These are phyloP conservation scores for Hibiscus mutabilis DNA, from an alignment of 345 rosid genomes.

Conservation along the genomic window DNA sequence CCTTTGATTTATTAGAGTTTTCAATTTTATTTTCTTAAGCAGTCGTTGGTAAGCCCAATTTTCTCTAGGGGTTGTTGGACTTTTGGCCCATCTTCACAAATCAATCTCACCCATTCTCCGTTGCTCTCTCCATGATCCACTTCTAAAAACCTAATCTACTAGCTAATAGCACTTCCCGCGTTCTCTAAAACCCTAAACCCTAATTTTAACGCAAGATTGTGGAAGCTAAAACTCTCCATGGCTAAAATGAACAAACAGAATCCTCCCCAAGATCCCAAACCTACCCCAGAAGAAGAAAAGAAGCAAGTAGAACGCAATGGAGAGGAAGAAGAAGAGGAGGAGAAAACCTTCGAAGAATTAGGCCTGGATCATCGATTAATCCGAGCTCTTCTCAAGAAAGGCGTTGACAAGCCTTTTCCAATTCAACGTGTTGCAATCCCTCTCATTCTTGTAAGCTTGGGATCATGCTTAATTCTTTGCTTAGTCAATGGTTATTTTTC, in stretches of 20 bases:
- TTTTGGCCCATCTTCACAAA: not conserved
- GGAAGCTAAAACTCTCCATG: not conserved
- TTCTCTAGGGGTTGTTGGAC: not conserved
- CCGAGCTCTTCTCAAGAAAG: constrained; percentile 67
- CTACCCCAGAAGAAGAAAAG: constrained; percentile 13
- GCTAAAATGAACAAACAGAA: constrained; percentile 5
- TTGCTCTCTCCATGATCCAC: not conserved
- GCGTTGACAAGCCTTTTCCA: constrained; percentile 63
- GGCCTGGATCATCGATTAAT: constrained; percentile 80
- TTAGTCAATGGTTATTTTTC: not conserved
- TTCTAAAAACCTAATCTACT: not conserved
- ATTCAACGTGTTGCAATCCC: constrained; percentile 71
- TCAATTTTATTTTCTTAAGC: too few relatives aligned
- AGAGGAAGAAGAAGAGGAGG: constrained; percentile 17
- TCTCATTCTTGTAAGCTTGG: constrained; percentile 44
- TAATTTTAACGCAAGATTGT: not conserved
- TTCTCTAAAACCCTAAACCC: not conserved
- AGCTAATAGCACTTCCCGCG: not conserved
- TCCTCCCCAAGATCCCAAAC: constrained; percentile 5
- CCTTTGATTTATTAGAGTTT: too few relatives aligned
- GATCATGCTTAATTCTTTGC: not conserved
- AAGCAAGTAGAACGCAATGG: constrained; percentile 8
- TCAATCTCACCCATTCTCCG: not conserved
- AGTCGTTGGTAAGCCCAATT: too few relatives aligned
- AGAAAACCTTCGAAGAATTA: constrained; percentile 65